Percentiles rank a stretch among this genome's conserved stretches.
Conservation (phyloP, 163 green algal genomes). For the Scenedesmus sp. region DNA sequence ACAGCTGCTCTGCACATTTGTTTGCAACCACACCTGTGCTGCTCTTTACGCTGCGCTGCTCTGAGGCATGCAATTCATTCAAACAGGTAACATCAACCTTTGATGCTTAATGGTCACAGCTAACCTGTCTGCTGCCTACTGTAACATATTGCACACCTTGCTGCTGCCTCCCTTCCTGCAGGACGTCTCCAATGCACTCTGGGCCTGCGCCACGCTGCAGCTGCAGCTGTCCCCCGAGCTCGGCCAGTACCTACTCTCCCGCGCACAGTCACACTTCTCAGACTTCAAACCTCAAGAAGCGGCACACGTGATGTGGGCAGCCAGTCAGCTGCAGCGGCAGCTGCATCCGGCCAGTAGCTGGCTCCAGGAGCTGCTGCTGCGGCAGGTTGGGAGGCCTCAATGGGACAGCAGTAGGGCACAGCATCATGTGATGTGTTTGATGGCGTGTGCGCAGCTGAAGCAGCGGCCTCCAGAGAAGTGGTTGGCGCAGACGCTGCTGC, state of each 20-base stretch:
- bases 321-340: neutral
- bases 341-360: neutral
- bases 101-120: too few relatives aligned
- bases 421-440: conserved; percentile 25
- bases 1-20: too few relatives aligned
- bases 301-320: conserved; percentile 7
- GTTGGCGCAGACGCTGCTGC: neutral
- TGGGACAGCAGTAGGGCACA: neutral
- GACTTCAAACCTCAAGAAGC: conserved; percentile 15
- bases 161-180: neutral
- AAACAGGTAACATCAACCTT: too few relatives aligned
- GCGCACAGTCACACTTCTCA: neutral
- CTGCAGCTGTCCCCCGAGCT: conserved; percentile 20
- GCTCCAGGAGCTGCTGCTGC: conserved; percentile 39
- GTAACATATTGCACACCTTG: too few relatives aligned
- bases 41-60: too few relatives aligned
- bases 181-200: conserved; percentile 43
- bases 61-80: too few relatives aligned
- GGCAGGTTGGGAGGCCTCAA: neutral
- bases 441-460: conserved; percentile 20
- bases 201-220: conserved; percentile 21
- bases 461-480: conserved; percentile 14
- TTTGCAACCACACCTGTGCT: too few relatives aligned
- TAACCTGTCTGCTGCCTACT: too few relatives aligned
- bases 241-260: neutral